Evolutionary conservation across 805 yeast species (phyloP), one percentile per base, ranked within the genome.

Genomic region (Wickerhamiella nectarea): DNA sequence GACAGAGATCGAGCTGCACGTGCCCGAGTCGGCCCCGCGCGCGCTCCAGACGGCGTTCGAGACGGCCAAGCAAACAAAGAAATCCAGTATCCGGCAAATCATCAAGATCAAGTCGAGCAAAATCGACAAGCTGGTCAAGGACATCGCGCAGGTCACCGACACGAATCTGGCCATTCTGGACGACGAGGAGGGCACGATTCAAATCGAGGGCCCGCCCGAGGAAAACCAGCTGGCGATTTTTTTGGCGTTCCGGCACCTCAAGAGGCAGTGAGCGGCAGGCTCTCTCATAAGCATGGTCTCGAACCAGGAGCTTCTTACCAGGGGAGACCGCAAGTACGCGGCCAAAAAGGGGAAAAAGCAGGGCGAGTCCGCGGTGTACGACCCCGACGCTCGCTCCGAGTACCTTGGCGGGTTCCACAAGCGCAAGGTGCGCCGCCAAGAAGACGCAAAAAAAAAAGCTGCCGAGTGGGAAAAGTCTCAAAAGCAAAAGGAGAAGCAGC

Each of bases 381-480:
- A 91, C 61, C 74, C 76, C 50, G 81, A 72, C 15, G 72, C 80
- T 9, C 48, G 49, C 19, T 61, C 66, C 24, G 94, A 89, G 48
- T 89, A 77, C 60, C 65, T 89, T 52, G 89, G 96, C 2, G 98
- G 98, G 34, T 89, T 89, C 61, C 97, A 91, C 62, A 89, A 89
- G 64, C 74, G 98, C 56, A 89, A 89, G 59, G 59, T 89, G 14
- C 82, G 82, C 56, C 72, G 97, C 60, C 81, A 82, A 63, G 87
- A 85, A 64, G 77, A 79, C 50, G 97, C 96, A 0, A 76, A 75
- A 52, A 83, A 74, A 47, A 76, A 69, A 54, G 74, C 73, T 41
- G 77, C 79, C 52, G 95, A 87, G 57, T 82, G 79, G 57, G 91
- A 80, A 4, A 70, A 87, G 46, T 65, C 74, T 50, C 76, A 76